Evolutionary conservation across 495 filamentous ascomycete species (phyloP), one percentile per base, ranked within the genome.

Genomic region (Aspergillus incahuasiensis): DNA sequence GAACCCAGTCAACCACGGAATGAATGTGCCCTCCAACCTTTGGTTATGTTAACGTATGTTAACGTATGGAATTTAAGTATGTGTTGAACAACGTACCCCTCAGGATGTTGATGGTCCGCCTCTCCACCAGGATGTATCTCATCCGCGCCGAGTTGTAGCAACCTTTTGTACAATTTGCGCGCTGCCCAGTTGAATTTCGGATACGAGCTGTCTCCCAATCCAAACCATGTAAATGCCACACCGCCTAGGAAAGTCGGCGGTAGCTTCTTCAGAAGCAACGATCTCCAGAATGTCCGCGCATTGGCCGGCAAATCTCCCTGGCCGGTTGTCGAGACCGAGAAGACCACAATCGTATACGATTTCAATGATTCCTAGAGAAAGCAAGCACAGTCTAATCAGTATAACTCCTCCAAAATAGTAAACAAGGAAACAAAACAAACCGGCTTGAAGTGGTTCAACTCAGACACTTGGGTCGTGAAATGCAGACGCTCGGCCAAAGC

Each of bases 141-240:
- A 41, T 79, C 77, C 5, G 89, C 95, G 1, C 94, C 91, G 6
- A 99, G 79, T 67, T 97, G 94, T 35, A 87, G 60, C 21, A 99
- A 78, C 39, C 94, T 80, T 63, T 89, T 92, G 66, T 89, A 83
- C 25, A 99, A 74, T 73, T 96, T 97, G 42, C 90, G 81, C 24
- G 85, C 84, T 19, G 92, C 91, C 85, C 88, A 95, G 73, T 97
- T 97, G 74, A 91, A 97, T 88, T 92, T 90, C 5, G 85, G 81
- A 79, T 99, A 99, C 2, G 90, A 94, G 61, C 86, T 95, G 71
- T 99, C 92, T 1, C 94, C 94, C 15, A 97, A 78, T 6, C 94
- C 95, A 77, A 99, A 97, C 0, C 84, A 86, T 16, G 88, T 82
- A 69, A 96, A 96, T 0, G 76, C 74, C 18, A 95, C 74, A 20